phyloP scores from a whole-genome alignment of 2,329 filamentous ascomycete genomes.

The Scedosporium boydii region DNA sequence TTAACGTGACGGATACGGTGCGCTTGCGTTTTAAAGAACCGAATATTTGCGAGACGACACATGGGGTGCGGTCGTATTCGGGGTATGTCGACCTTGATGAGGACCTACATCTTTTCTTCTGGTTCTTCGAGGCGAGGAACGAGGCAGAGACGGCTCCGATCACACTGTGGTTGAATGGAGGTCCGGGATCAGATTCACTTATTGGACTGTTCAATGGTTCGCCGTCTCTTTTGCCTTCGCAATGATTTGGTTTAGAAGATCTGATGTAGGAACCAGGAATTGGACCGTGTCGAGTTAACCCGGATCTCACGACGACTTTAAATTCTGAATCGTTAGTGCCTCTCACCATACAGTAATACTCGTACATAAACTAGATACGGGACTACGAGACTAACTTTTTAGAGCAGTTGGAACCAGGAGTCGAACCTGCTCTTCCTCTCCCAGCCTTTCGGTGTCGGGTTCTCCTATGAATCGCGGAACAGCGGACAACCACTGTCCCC shows the following conservation, averaged over 20 bases:
- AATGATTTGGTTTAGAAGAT: not conserved
- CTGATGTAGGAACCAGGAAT: not conserved
- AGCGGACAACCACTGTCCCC: not conserved
- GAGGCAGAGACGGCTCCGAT: slow-evolving; percentile 21
- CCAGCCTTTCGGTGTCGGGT: slow-evolving; percentile 5
- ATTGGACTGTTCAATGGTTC: slow-evolving; percentile 10
- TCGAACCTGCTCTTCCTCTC: slow-evolving; percentile 6
- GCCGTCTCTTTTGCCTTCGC: not conserved
- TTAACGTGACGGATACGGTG: not conserved
- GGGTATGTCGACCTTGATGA: slow-evolving; percentile 8
- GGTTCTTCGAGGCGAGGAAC: slow-evolving; percentile 19
- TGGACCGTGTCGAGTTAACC: slow-evolving; percentile 5
- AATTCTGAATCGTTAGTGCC: slow-evolving; percentile 1
- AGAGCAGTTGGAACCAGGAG: slow-evolving; percentile 1
- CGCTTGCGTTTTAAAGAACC: not conserved
- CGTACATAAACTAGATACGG: not conserved
- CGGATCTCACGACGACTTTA: slow-evolving; percentile 1
- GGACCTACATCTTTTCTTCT: slow-evolving; percentile 31
- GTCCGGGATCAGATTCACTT: slow-evolving; percentile 35
- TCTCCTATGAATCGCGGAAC: not conserved
- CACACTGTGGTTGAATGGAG: slow-evolving; percentile 50
- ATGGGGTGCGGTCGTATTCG: slow-evolving; percentile 8
- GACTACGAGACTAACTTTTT: not conserved
- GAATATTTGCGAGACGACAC: slow-evolving; percentile 8
- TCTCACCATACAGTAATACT: not conserved